Evolutionary conservation across 768 basidiomycete genomes (phyloP), one percentile per base, ranked within the genome.

Genomic region (Naganishia friedmannii): DNA sequence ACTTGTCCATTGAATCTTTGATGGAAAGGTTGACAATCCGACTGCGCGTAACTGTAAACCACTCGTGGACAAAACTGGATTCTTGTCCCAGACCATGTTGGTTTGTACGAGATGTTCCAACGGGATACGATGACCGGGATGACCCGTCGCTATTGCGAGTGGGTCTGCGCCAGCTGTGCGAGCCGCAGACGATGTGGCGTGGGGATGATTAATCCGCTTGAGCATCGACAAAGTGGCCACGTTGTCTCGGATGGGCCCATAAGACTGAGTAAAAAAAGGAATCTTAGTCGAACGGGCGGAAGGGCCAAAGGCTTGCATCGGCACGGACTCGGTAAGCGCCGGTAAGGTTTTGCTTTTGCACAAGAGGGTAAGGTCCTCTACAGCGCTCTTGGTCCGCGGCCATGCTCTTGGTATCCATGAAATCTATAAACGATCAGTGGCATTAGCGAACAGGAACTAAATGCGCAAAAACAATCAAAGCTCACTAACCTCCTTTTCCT

Each of bases 71-170:
- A 42, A 63, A 0, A 63, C n/a, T 7, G 60, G 39, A 26, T n/a
- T 23, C 28, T 28, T 45, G 1, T 21, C 42, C 39, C 39, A 63
- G 23, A 63, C n/a, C 9, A 46, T 3, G 46, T 63, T 63, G 37
- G 60, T 63, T 63, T 63, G 60, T 5, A 63, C 23, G 23, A 42
- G 26, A 21, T 63, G 60, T 45, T 63, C 60, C 60, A 63, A 42
- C 26, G 60, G 60, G 8, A 63, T 45, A 19, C 60, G 29, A 42
- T 63, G 60, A 26, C 60, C 42, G 12, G 28, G 42, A 6, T 42
- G n/a, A 7, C 23, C 46, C 10, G 42, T 45, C 19, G 34, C n/a
- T 39, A 7, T 58, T n/a, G 57, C 34, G 13, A 37, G n/a, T 34
- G 23, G 17, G 31, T 39, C 34, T 17, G 1, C 2, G 6, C 34